These are phyloP conservation scores for Coemansia sp. DNA, from an alignment of 192 early-diverging fungal species.

Conservation along the genomic window DNA sequence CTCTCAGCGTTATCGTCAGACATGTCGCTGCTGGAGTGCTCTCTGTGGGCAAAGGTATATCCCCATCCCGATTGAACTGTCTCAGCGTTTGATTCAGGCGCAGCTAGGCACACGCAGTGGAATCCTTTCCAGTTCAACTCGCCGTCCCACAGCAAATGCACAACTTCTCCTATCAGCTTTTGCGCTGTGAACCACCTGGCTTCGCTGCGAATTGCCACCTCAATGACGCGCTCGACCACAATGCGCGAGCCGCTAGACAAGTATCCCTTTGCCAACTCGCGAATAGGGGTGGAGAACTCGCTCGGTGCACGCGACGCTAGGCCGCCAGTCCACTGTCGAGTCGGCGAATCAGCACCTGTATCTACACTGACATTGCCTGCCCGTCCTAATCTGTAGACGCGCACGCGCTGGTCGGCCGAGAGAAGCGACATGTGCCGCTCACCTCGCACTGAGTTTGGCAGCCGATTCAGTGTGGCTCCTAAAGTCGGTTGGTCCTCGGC, in stretches of 20 bases:
- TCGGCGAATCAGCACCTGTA: slow-evolving; percentile 11
- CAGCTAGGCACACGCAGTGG: slow-evolving; percentile 19
- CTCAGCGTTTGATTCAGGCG: neutral
- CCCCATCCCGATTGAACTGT: neutral
- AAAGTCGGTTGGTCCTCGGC: neutral
- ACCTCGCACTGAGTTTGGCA: slow-evolving; percentile 9
- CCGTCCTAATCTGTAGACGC: slow-evolving; percentile 36
- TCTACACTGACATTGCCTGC: slow-evolving; percentile 19
- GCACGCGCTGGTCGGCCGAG: slow-evolving; percentile 39
- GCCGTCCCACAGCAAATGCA: slow-evolving; percentile 42
- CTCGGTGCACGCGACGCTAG: neutral
- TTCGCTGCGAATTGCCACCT: slow-evolving; percentile 41
- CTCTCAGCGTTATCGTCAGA: neutral
- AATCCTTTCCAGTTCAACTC: slow-evolving; percentile 42
- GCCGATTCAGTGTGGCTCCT: neutral
- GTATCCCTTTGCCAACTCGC: slow-evolving; percentile 24
- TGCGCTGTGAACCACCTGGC: slow-evolving; percentile 43
- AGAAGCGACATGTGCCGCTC: slow-evolving; percentile 43
- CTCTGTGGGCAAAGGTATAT: slow-evolving; percentile 11
- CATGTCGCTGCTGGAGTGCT: neutral
- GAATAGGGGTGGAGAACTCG: slow-evolving; percentile 15
- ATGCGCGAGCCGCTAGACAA: slow-evolving; percentile 31
- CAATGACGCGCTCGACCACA: slow-evolving; percentile 27
- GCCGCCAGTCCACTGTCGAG: neutral
- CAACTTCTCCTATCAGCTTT: slow-evolving; percentile 29